phyloP scores from a whole-genome alignment of 2,329 filamentous ascomycete species.

The Cladosporium sp. region DNA sequence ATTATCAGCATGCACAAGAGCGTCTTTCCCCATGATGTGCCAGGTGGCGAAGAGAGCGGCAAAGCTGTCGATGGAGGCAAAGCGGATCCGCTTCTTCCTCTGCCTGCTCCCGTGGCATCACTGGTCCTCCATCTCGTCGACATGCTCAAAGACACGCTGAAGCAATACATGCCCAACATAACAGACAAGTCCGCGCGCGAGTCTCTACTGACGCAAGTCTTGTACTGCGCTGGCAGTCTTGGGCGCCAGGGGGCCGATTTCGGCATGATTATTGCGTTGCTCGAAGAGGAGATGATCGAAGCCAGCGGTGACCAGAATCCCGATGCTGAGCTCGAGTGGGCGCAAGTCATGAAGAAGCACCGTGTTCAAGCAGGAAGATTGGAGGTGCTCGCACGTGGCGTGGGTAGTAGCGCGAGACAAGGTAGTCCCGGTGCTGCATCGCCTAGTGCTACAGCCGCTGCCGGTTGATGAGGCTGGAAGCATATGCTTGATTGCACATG shows the following conservation, averaged over 20 bases:
- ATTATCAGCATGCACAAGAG: slow-evolving; percentile 93
- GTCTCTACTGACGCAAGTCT: slow-evolving; percentile 83
- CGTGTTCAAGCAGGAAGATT: slow-evolving; percentile 67
- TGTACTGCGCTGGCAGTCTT: slow-evolving; percentile 89
- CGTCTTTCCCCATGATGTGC: slow-evolving; percentile 66
- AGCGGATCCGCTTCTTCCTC: slow-evolving; percentile 40
- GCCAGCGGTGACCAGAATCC: slow-evolving; percentile 53
- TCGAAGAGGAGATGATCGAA: slow-evolving; percentile 45
- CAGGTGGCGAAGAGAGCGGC: slow-evolving; percentile 20
- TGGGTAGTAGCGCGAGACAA: slow-evolving; percentile 24
- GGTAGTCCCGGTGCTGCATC: slow-evolving; percentile 56
- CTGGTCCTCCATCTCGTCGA: slow-evolving; percentile 82
- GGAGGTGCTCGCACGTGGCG: slow-evolving; percentile 31
- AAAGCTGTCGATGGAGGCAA: background rate
- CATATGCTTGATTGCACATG: no score
- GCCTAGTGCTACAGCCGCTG: slow-evolving; percentile 14
- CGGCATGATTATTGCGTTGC: slow-evolving; percentile 72
- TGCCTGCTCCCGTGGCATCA: slow-evolving; percentile 74
- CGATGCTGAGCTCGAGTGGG: slow-evolving; percentile 65
- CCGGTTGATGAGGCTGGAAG: slow-evolving; percentile 1
- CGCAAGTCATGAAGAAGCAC: slow-evolving; percentile 84
- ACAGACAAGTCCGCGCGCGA: slow-evolving; percentile 76
- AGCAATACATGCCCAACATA: slow-evolving; percentile 74
- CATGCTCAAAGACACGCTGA: slow-evolving; percentile 73
- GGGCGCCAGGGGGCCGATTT: slow-evolving; percentile 91